A percentile compares a stretch with the other conserved stretches of the same genome.
phyloP scores from a whole-genome alignment of 1,284 basidiomycete species.

The Dichomitus squalens region DNA sequence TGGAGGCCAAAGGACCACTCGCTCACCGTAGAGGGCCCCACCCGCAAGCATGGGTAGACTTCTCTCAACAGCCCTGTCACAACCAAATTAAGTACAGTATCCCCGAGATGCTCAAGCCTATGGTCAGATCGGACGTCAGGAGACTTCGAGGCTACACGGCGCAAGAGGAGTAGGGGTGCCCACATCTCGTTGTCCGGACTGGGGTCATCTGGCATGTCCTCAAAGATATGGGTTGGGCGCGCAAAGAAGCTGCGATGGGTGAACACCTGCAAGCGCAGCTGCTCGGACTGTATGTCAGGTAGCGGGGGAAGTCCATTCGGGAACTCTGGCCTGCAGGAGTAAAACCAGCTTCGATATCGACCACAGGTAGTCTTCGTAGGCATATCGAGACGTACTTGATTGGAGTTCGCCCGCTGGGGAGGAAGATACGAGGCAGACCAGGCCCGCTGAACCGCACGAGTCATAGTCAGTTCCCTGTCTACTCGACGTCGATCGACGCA shows the following conservation, averaged over 20 bases:
- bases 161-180: conserved; percentile 19
- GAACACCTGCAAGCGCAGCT: conserved; percentile 57
- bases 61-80: conserved; percentile 65
- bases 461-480: background rate
- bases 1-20: background rate
- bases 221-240: conserved; percentile 71
- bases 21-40: conserved; percentile 74
- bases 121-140: background rate
- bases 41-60: conserved; percentile 66
- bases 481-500: background rate
- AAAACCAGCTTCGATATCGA: background rate
- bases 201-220: conserved; percentile 66
- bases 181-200: conserved; percentile 81
- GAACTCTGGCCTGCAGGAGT: conserved; percentile 28
- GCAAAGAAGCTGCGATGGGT: conserved; percentile 73
- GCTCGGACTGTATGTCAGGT: conserved; percentile 47
- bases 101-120: conserved; percentile 75
- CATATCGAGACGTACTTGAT: conserved; percentile 11
- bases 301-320: conserved; percentile 45
- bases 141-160: background rate
- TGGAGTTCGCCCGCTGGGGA: conserved; percentile 20
- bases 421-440: conserved; percentile 10
- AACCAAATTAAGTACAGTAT: conserved; percentile 65
- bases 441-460: background rate
- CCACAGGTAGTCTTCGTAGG: no score